A percentile compares a stretch with the other conserved stretches of the same genome.
phyloP scores from a whole-genome alignment of 192 early-diverging fungal genomes.

The Lunasporangiospora selenospora region DNA sequence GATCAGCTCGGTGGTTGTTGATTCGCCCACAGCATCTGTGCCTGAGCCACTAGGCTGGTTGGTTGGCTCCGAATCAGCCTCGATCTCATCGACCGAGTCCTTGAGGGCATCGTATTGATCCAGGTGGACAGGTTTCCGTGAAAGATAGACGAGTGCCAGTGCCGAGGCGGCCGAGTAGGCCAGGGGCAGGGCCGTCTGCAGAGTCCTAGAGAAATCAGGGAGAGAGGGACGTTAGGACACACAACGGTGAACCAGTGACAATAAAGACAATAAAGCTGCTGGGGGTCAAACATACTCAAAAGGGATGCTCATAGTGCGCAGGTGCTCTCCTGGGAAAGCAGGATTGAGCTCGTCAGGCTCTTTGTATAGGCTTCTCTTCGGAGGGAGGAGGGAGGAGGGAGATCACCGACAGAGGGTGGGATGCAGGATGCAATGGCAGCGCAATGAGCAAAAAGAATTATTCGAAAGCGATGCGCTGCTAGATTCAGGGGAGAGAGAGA shows the following conservation, averaged over 20 bases:
- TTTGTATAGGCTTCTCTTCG: background rate
- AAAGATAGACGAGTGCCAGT: conserved; percentile 24
- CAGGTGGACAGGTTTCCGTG: conserved; percentile 34
- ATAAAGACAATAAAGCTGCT: no score
- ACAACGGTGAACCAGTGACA: background rate
- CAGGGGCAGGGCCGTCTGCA: conserved; percentile 30
- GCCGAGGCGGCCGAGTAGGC: conserved; percentile 23
- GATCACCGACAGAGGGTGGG: background rate
- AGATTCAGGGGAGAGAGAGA: background rate
- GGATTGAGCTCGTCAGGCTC: background rate
- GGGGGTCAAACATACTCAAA: background rate
- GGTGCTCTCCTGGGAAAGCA: background rate
- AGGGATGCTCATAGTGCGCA: background rate
- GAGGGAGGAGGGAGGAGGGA: background rate
- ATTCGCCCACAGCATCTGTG: background rate
- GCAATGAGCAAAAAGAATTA: background rate
- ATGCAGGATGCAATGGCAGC: background rate
- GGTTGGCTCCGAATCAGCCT: background rate
- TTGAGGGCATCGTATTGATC: conserved; percentile 22
- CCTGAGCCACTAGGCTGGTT: background rate
- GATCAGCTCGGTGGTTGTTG: conserved; percentile 8
- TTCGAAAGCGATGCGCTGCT: no score
- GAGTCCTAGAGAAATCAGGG: background rate
- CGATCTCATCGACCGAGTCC: conserved; percentile 8
- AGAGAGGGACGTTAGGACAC: background rate